These are phyloP conservation scores for Talaromyces sp. DNA, from an alignment of 2,329 filamentous ascomycete genomes.

Conservation along the genomic window DNA sequence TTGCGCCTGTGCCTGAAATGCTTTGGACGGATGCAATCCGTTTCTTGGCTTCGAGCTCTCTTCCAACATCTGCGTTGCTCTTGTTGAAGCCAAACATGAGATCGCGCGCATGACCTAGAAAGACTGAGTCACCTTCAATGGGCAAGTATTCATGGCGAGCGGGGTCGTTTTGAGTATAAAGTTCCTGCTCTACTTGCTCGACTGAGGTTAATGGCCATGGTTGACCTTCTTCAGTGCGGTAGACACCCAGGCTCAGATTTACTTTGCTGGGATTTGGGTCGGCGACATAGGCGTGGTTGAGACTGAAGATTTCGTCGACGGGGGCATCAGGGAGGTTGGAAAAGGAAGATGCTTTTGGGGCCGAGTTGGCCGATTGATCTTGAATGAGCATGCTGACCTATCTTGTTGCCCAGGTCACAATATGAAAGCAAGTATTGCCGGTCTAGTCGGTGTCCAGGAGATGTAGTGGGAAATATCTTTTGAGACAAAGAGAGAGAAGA, in stretches of 20 bases:
- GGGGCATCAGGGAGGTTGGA: constrained; percentile 71
- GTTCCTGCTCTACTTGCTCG: constrained; percentile 71
- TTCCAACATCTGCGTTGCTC: constrained; percentile 51
- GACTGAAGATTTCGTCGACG: constrained; percentile 84
- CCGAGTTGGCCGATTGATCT: constrained; percentile 1
- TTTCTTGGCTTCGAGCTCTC: constrained; percentile 35
- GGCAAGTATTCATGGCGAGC: constrained; percentile 97
- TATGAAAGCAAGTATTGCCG: background rate
- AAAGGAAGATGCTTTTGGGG: constrained; percentile 14
- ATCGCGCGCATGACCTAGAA: constrained; percentile 83
- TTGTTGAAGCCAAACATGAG: constrained; percentile 62
- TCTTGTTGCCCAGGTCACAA: background rate
- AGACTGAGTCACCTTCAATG: constrained; percentile 78
- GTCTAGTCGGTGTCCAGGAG: background rate
- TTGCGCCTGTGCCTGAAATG: constrained; percentile 92
- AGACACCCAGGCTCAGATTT: constrained; percentile 85
- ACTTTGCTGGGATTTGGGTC: constrained; percentile 73
- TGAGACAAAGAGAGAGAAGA: background rate
- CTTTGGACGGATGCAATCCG: constrained; percentile 74
- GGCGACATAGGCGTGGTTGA: constrained; percentile 78
- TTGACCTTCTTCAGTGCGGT: constrained; percentile 87
- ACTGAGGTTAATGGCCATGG: constrained; percentile 95
- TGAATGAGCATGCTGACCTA: constrained; percentile 10
- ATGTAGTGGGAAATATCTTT: constrained; percentile 1
- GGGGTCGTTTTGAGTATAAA: constrained; percentile 77